A percentile compares a stretch with the other conserved stretches of the same genome.
phyloP scores from a whole-genome alignment of 139 green algal genomes.

The Micromonas commoda region DNA sequence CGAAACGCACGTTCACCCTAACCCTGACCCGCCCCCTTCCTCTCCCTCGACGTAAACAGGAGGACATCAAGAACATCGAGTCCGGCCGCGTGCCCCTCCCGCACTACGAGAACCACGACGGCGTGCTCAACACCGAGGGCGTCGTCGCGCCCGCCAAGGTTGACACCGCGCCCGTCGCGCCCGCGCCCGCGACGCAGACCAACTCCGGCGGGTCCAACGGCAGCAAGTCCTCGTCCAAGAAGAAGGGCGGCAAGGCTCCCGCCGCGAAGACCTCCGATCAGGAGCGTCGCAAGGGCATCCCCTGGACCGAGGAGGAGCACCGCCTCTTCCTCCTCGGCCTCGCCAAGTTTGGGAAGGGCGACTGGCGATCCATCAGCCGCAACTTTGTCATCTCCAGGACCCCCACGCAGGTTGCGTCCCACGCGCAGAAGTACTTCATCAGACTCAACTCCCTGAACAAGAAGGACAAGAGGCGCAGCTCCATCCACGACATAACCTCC shows the following conservation, averaged over 20 bases:
- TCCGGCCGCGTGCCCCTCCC: slow-evolving; percentile 51
- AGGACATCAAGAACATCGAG: slow-evolving; percentile 60
- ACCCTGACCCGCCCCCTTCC: too few relatives aligned
- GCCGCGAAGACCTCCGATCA: slow-evolving; percentile 25
- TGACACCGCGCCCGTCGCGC: neutral
- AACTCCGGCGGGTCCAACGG: neutral
- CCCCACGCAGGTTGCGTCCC: slow-evolving; percentile 81
- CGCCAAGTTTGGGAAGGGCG: slow-evolving; percentile 88
- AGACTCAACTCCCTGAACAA: slow-evolving; percentile 80
- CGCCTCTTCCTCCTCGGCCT: slow-evolving; percentile 83
- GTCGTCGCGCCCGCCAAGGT: neutral
- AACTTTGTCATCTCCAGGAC: slow-evolving; percentile 87
- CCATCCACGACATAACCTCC: slow-evolving; percentile 84
- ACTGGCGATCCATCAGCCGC: slow-evolving; percentile 85
- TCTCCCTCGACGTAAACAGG: too few relatives aligned
- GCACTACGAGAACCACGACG: slow-evolving; percentile 39
- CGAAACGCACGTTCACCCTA: too few relatives aligned
- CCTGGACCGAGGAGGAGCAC: slow-evolving; percentile 94
- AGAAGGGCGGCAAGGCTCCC: slow-evolving; percentile 17
- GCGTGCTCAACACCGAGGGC: neutral
- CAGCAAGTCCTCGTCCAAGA: neutral
- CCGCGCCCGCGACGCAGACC: neutral
- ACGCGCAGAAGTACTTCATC: slow-evolving; percentile 95
- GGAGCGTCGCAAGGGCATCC: slow-evolving; percentile 81
- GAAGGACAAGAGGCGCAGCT: slow-evolving; percentile 73